Percentiles rank a stretch among this genome's conserved stretches.
Conservation (phyloP, 2,329 filamentous ascomycete genomes). For the Fusarium metavorans region DNA sequence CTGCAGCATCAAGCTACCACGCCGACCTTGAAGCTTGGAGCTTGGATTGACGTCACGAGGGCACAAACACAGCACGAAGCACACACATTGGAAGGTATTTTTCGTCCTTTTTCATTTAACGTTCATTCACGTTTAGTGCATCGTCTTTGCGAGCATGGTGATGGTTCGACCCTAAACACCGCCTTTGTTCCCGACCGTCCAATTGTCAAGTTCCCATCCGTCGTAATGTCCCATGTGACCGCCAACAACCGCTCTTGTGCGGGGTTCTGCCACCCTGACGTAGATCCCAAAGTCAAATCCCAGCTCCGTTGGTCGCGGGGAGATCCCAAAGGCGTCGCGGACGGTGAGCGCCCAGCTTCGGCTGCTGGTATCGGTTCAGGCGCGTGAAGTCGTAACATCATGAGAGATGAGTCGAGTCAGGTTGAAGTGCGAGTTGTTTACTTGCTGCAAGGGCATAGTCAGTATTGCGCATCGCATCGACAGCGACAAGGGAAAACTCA, state of each 20-base stretch:
- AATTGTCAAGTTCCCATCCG: conserved; percentile 47
- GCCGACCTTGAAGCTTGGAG: background rate
- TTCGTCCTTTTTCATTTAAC: conserved; percentile 45
- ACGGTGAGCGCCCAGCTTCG: conserved; percentile 41
- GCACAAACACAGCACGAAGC: conserved; percentile 8
- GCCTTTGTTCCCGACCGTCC: conserved; percentile 47
- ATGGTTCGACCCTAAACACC: conserved; percentile 48
- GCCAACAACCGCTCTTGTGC: conserved; percentile 45
- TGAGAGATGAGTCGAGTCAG: conserved; percentile 64
- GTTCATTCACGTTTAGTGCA: conserved; percentile 40
- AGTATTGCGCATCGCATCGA: conserved; percentile 33
- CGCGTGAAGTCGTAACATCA: conserved; percentile 53
- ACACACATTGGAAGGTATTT: conserved; percentile 24
- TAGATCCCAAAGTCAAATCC: conserved; percentile 46
- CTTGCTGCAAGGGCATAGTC: conserved; percentile 65
- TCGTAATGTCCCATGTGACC: conserved; percentile 48
- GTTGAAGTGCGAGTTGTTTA: conserved; percentile 73
- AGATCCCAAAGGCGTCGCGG: conserved; percentile 32
- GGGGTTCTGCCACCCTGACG: conserved; percentile 45
- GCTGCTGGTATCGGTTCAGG: conserved; percentile 44
- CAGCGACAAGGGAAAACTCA: conserved; percentile 64
- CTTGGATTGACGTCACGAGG: conserved; percentile 9
- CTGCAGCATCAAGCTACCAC: background rate
- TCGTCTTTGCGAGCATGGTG: conserved; percentile 44
- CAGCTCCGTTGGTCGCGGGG: conserved; percentile 34